Percentiles rank a stretch among this genome's conserved stretches.
Evolutionary conservation across 495 filamentous ascomycete genomes (phyloP).

Genomic region (Cercophora newfieldiana): DNA sequence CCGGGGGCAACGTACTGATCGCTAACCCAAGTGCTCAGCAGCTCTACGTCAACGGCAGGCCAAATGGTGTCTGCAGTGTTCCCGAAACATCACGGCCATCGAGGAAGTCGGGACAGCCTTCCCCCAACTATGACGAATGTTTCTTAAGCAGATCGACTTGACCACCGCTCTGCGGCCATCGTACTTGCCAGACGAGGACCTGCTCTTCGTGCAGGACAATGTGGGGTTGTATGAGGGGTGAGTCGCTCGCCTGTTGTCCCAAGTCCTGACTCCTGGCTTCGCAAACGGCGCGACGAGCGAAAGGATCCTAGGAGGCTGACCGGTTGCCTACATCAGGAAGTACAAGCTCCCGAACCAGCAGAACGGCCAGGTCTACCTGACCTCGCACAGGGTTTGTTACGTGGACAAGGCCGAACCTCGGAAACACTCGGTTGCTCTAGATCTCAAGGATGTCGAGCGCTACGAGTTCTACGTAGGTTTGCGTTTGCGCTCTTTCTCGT

Average conservation of each 20-base stretch:
- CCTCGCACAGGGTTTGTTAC: conserved; percentile 92
- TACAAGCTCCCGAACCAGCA: conserved; percentile 93
- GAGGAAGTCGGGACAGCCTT: conserved; percentile 27
- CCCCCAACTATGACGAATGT: conserved; percentile 71
- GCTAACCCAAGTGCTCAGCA: neutral
- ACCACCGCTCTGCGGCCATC: conserved; percentile 92
- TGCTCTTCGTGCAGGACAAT: conserved; percentile 95
- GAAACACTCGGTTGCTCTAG: conserved; percentile 79
- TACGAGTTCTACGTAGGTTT: conserved; percentile 87
- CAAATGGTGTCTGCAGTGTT: neutral
- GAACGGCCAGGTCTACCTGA: conserved; percentile 93
- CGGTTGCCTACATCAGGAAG: conserved; percentile 58
- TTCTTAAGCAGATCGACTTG: conserved; percentile 89
- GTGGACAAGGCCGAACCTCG: conserved; percentile 87
- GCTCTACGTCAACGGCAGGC: conserved; percentile 8
- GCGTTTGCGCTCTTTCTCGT: conserved; percentile 52
- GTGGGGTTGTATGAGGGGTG: conserved; percentile 98
- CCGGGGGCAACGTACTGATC: neutral
- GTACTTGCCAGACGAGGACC: conserved; percentile 82
- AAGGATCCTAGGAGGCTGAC: conserved; percentile 17
- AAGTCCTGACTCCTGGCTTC: neutral
- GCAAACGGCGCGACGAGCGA: conserved; percentile 2
- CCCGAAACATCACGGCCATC: conserved; percentile 2
- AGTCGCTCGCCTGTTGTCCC: conserved; percentile 29
- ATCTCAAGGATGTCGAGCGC: conserved; percentile 87